Evolutionary conservation across 192 early-diverging fungal species (phyloP), one percentile per base, ranked within the genome.

Genomic region (Backusella circina): DNA sequence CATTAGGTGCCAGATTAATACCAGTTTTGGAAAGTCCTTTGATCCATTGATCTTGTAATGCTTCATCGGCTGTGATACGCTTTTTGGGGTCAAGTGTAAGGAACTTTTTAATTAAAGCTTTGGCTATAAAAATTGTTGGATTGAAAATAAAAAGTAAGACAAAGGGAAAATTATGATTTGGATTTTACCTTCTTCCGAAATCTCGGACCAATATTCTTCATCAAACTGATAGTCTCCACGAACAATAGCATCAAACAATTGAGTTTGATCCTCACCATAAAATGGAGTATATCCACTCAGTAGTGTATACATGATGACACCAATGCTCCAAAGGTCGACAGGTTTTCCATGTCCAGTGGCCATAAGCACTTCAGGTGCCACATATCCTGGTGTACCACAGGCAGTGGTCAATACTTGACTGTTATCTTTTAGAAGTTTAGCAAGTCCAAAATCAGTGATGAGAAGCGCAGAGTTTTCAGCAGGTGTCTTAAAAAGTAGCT

Each of bases 31-130:
- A 87, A 10, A 84, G 81, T 44, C 83, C 87, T 18, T 86, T 86
- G 61, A 95, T 87, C 95, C 95, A 98, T 3, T 91, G 91, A 79
- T 98, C 95, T 13, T 82, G 36, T 37, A 97, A 82, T 2, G 96
- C 96, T 73, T 97, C 84, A 9, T 83, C 84, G 21, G 90, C 92
- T 5, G 95, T 95, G 75, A 95, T 80, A 61, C 96, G 95, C 32
- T 83, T 78, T 64, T 80, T 67, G 0, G 94, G 93, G 73, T 92
- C 85, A 21, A 92, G 82, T 35, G 86, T 82, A 47, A 95, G 77
- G 16, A 92, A 80, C 31, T 78, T 77, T 36, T 89, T 84, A 72
- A 95, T 93, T 73, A 95, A 92, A 70, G 85, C 84, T 75, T 93
- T 93, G 75, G 92, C 93, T 72, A 79, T 66, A 15, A 28, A 32